Evolutionary conservation across 345 rosid genomes (phyloP).

Genomic region (Hypericum androsaemum): DNA sequence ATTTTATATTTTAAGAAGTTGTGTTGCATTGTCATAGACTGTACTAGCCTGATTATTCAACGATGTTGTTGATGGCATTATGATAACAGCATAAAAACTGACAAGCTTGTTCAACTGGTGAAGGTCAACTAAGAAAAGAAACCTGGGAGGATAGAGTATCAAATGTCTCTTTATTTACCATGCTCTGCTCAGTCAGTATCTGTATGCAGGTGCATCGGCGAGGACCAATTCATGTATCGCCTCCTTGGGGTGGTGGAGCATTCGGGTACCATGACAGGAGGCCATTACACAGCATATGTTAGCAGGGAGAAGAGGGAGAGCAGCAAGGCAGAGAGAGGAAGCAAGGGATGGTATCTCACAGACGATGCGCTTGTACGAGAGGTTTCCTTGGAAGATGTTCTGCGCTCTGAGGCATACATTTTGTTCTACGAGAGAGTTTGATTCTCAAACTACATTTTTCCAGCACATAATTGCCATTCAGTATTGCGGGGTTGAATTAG

Average conservation of each 20-base stretch:
- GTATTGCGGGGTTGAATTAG: conserved; percentile 16
- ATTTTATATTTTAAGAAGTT: too few relatives aligned
- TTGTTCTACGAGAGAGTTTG: conserved; percentile 64
- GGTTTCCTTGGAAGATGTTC: conserved; percentile 67
- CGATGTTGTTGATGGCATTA: background rate
- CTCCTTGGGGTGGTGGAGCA: conserved; percentile 85
- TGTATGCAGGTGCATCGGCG: conserved; percentile 31
- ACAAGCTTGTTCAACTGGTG: too few relatives aligned
- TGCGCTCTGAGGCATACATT: conserved; percentile 76
- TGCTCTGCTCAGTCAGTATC: background rate
- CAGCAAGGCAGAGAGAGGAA: conserved; percentile 21
- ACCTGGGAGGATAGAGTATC: too few relatives aligned
- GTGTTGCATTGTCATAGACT: too few relatives aligned
- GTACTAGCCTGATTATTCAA: too few relatives aligned
- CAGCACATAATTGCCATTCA: conserved; percentile 7
- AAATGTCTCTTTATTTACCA: background rate
- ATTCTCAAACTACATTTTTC: conserved; percentile 11
- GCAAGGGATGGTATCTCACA: conserved; percentile 51
- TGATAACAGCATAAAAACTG: background rate
- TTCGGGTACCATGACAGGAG: conserved; percentile 83
- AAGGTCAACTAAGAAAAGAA: too few relatives aligned
- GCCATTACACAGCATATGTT: conserved; percentile 85
- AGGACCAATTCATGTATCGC: conserved; percentile 35
- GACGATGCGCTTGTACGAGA: conserved; percentile 67
- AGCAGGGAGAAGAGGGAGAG: conserved; percentile 38